Evolutionary conservation across 2,329 filamentous ascomycete species (phyloP).

Genomic region (Cercospora zeae-maydis): DNA sequence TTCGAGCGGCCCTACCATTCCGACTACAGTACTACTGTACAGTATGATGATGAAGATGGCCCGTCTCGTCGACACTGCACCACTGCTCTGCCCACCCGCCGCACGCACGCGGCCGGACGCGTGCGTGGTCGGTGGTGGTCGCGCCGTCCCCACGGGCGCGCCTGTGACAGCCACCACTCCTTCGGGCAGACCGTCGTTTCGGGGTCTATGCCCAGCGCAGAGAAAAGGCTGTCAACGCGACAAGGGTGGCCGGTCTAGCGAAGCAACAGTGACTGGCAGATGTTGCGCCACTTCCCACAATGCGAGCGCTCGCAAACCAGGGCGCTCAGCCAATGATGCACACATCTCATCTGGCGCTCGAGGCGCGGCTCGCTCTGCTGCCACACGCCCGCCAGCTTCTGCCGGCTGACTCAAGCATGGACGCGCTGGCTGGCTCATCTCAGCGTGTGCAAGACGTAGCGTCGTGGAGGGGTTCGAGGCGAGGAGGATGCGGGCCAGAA

Average conservation of each 20-base stretch:
- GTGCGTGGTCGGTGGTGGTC: background rate
- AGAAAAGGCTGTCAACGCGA: constrained; percentile 16
- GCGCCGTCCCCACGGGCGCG: background rate
- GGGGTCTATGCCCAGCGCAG: constrained; percentile 20
- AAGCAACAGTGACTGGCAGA: constrained; percentile 23
- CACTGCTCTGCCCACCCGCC: background rate
- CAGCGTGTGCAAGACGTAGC: constrained; percentile 10
- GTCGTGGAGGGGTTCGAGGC: background rate
- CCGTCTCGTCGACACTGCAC: too few relatives aligned
- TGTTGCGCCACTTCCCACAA: constrained; percentile 18
- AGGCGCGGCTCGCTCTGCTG: constrained; percentile 21
- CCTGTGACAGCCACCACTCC: background rate
- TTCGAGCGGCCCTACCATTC: background rate
- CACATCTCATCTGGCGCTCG: constrained; percentile 10
- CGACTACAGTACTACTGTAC: background rate
- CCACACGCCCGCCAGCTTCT: constrained; percentile 18
- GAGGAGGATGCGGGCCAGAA: constrained; percentile 8
- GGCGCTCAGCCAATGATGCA: constrained; percentile 10
- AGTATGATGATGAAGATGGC: too few relatives aligned
- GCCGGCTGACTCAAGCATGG: constrained; percentile 14
- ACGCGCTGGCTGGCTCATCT: background rate
- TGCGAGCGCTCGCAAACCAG: constrained; percentile 20
- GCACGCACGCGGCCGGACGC: background rate
- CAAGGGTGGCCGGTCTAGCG: constrained; percentile 19
- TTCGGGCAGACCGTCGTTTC: background rate